A percentile compares a stretch with the other conserved stretches of the same genome.
Conservation (phyloP, 176 grass and related monocot species). For the Avena sativa region DNA sequence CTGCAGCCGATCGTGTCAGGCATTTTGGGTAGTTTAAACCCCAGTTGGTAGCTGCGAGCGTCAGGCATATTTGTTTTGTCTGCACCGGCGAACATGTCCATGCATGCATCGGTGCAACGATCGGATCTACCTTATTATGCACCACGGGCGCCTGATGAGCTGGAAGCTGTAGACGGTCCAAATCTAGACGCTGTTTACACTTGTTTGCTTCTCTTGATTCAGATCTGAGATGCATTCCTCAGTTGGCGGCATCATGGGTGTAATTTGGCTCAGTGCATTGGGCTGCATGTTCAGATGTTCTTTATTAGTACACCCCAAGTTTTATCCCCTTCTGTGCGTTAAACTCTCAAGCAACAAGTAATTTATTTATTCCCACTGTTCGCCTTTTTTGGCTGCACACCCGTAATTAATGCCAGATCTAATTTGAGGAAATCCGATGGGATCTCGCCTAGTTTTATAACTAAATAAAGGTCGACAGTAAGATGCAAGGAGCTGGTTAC, state of each 20-base stretch:
- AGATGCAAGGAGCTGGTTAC: not conserved
- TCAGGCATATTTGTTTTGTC: constrained; percentile 31
- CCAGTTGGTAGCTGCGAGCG: not conserved
- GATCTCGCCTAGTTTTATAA: not conserved
- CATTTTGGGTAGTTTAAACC: not conserved
- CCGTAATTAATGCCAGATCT: not conserved
- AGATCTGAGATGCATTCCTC: constrained; percentile 17
- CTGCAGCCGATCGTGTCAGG: not conserved
- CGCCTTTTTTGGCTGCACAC: not conserved
- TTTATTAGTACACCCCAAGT: no score
- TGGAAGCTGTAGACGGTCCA: not conserved
- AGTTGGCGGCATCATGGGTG: not conserved
- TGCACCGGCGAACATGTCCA: not conserved
- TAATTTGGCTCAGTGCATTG: not conserved
- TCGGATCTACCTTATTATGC: not conserved
- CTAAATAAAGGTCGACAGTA: not conserved
- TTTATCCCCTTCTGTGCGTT: not conserved
- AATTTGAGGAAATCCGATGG: not conserved
- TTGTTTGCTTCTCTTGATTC: constrained; percentile 19
- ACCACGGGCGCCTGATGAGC: not conserved
- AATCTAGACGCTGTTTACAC: not conserved
- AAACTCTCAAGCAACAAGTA: not conserved
- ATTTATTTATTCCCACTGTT: not conserved
- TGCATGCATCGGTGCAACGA: not conserved
- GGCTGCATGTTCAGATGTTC: constrained; percentile 9